Evolutionary conservation across 192 early-diverging fungal genomes (phyloP).

Genomic region (Coemansia sp.): DNA sequence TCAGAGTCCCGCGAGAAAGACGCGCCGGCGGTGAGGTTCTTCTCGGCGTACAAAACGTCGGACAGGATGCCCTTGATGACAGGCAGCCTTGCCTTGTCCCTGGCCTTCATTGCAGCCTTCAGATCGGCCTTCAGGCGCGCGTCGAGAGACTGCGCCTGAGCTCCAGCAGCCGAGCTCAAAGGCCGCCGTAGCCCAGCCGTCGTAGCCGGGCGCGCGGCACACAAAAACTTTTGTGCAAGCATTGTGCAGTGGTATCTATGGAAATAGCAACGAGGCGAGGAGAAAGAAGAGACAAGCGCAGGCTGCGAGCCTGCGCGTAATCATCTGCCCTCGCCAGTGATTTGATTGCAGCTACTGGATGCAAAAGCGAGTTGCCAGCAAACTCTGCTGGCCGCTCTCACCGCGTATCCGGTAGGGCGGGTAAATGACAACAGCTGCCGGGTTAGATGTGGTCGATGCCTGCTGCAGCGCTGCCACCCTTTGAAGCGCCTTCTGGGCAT

Average conservation of each 20-base stretch:
- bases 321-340: too few species aligned
- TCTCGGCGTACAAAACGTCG: conserved; percentile 75
- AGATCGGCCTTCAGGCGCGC: conserved; percentile 67
- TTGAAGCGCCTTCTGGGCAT: conserved; percentile 8
- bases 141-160: conserved; percentile 16
- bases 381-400: conserved; percentile 10
- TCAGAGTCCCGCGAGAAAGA: conserved; percentile 50
- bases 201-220: neutral
- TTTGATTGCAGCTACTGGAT: too few species aligned
- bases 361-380: conserved; percentile 30
- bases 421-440: conserved; percentile 14
- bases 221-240: neutral
- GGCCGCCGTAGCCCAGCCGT: neutral
- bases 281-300: neutral
- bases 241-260: neutral
- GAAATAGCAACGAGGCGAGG: neutral
- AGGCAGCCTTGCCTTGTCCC: conserved; percentile 58
- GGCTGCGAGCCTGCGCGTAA: too few species aligned
- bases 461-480: conserved; percentile 1
- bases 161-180: conserved; percentile 3
- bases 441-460: neutral
- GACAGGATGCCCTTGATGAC: conserved; percentile 74
- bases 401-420: conserved; percentile 28
- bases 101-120: conserved; percentile 74
- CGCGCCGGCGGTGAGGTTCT: conserved; percentile 46